These are phyloP conservation scores for Selenicereus undatus DNA, from an alignment of 148 eudicot genomes.

Conservation along the genomic window DNA sequence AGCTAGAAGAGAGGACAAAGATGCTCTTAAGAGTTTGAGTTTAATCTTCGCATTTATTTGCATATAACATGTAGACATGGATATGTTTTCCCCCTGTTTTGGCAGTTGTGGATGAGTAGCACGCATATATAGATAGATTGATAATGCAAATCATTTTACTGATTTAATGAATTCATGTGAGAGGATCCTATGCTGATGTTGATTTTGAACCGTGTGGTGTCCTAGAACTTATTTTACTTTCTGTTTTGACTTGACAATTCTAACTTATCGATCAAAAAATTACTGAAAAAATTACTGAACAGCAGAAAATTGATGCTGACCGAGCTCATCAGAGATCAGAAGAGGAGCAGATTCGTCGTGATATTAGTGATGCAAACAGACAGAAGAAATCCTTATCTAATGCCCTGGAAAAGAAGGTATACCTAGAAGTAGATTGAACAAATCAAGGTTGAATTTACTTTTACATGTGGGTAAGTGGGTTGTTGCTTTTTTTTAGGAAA, in stretches of 20 bases:
- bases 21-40: not conserved
- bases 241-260: constrained; percentile 47
- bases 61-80: too few species aligned
- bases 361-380: constrained; percentile 67
- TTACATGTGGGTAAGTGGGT: constrained; percentile 27
- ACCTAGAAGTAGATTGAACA: not conserved
- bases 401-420: constrained; percentile 87
- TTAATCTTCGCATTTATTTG: not conserved
- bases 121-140: not conserved
- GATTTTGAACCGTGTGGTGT: not conserved
- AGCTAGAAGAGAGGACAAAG: not conserved
- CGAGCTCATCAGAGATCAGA: constrained; percentile 83
- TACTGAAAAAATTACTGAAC: constrained; percentile 80
- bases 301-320: constrained; percentile 93
- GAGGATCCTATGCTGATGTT: not conserved
- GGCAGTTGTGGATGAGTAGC: too few species aligned
- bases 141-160: not conserved
- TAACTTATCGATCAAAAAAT: constrained; percentile 75
- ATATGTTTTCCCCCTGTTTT: too few species aligned
- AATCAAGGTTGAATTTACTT: not conserved
- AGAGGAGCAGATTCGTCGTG: constrained; percentile 80
- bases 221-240: not conserved
- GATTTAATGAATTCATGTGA: not conserved
- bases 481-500: constrained; percentile 49
- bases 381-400: constrained; percentile 67